Percentiles rank a stretch among this genome's conserved stretches.
Conservation (phyloP, 1,139 yeast species). For the Candida sp. region DNA sequence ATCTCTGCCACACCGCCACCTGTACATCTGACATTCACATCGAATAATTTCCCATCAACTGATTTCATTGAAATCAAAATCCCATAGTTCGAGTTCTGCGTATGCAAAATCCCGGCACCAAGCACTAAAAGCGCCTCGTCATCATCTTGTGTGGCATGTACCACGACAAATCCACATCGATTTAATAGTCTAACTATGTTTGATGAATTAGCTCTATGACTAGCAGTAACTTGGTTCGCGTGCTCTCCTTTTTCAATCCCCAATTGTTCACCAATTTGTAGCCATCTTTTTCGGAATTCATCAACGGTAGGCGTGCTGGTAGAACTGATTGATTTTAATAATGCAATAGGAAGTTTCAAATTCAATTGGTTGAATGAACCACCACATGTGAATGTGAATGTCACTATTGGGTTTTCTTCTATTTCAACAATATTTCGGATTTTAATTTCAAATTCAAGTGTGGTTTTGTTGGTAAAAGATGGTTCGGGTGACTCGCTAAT, state of each 20-base stretch:
- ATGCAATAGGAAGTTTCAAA: constrained; percentile 65
- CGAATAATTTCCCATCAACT: constrained; percentile 37
- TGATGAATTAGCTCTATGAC: constrained; percentile 29
- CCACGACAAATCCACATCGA: constrained; percentile 52
- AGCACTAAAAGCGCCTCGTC: constrained; percentile 43
- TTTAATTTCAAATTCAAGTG: constrained; percentile 32
- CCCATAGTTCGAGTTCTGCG: constrained; percentile 56
- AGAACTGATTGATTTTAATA: constrained; percentile 61
- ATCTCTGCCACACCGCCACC: constrained; percentile 54
- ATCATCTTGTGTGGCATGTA: constrained; percentile 44
- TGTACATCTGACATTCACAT: constrained; percentile 57
- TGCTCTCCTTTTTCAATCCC: constrained; percentile 53
- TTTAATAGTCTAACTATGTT: constrained; percentile 43
- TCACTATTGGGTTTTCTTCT: constrained; percentile 53
- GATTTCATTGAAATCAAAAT: constrained; percentile 50
- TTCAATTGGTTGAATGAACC: constrained; percentile 48
- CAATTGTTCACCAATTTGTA: constrained; percentile 59
- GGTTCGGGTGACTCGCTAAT: constrained; percentile 52
- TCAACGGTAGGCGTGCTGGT: constrained; percentile 44
- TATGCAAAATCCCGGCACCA: constrained; percentile 71
- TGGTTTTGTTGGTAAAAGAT: constrained; percentile 48
- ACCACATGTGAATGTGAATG: constrained; percentile 37
- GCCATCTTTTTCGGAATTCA: constrained; percentile 76
- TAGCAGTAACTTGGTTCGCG: constrained; percentile 18
- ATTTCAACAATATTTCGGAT: constrained; percentile 35